Conservation (phyloP, 2,329 filamentous ascomycete species). For the Fusarium paranaense region DNA sequence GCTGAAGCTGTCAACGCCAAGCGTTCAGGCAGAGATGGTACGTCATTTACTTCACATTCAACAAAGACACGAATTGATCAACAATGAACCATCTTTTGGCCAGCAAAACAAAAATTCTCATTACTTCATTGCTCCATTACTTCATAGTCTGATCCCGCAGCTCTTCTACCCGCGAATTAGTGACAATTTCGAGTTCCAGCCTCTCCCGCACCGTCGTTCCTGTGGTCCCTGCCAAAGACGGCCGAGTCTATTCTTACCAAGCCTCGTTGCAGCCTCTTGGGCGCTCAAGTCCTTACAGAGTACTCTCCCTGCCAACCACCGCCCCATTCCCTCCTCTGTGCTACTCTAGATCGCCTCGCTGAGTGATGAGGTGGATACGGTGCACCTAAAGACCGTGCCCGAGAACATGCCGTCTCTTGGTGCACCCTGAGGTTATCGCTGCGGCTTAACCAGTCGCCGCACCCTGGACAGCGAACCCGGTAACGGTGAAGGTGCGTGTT, state of each 20-base stretch:
- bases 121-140: neutral
- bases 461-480: neutral
- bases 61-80: neutral
- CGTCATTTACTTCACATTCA: neutral
- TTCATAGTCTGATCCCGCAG: neutral
- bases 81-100: neutral
- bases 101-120: neutral
- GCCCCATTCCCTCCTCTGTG: neutral
- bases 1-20: neutral
- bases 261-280: neutral
- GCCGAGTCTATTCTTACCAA: neutral
- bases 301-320: neutral
- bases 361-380: neutral
- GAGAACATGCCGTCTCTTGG: neutral
- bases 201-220: neutral
- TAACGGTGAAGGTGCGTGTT: neutral
- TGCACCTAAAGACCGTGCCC: neutral
- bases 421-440: constrained; percentile 6
- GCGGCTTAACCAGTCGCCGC: neutral
- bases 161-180: neutral
- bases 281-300: neutral
- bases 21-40: neutral
- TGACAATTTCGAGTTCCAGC: neutral
- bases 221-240: neutral
- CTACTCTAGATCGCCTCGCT: neutral